Evolutionary conservation across 768 basidiomycete species (phyloP).

Genomic region (Daedaleopsis sinensis): DNA sequence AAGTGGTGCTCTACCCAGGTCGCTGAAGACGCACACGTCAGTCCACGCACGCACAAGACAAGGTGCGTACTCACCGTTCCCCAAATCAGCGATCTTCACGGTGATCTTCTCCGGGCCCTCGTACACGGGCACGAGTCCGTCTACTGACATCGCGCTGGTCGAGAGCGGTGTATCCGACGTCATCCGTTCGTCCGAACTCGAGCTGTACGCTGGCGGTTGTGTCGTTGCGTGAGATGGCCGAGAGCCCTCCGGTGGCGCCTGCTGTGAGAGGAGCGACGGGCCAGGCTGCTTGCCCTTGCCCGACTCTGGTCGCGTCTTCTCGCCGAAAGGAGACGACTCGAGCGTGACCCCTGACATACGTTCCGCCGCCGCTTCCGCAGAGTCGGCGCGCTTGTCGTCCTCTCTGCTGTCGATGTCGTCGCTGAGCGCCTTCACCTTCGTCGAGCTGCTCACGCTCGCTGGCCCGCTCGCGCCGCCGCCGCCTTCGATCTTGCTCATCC

Average conservation of each 20-base stretch:
- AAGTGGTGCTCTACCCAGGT: conserved; percentile 96
- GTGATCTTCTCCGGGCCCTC: conserved; percentile 71
- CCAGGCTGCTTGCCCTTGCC: conserved; percentile 44
- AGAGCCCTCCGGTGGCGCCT: conserved; percentile 44
- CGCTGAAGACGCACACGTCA: conserved; percentile 41
- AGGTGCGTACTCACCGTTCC: conserved; percentile 67
- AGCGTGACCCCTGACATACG: conserved; percentile 53
- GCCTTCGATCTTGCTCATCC: conserved; percentile 87
- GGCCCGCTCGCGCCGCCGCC: conserved; percentile 37
- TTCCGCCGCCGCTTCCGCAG: conserved; percentile 50
- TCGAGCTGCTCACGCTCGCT: conserved; percentile 33
- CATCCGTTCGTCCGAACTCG: conserved; percentile 28
- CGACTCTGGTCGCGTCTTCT: conserved; percentile 39
- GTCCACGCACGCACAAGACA: conserved; percentile 8
- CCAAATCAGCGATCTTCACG: conserved; percentile 98
- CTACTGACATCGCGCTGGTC: conserved; percentile 34
- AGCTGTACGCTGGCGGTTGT: conserved; percentile 26
- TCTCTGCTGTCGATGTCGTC: conserved; percentile 23
- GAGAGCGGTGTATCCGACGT: conserved; percentile 18
- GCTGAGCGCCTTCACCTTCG: conserved; percentile 30
- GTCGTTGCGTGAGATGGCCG: conserved; percentile 13
- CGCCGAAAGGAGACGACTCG: conserved; percentile 41
- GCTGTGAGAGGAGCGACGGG: conserved; percentile 76
- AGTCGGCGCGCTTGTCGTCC: conserved; percentile 34
- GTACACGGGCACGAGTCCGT: conserved; percentile 31